Base-by-base conservation (phyloP, 225 moss, liverwort and hornwort species). In the Sphagnum tenellum region DNA sequence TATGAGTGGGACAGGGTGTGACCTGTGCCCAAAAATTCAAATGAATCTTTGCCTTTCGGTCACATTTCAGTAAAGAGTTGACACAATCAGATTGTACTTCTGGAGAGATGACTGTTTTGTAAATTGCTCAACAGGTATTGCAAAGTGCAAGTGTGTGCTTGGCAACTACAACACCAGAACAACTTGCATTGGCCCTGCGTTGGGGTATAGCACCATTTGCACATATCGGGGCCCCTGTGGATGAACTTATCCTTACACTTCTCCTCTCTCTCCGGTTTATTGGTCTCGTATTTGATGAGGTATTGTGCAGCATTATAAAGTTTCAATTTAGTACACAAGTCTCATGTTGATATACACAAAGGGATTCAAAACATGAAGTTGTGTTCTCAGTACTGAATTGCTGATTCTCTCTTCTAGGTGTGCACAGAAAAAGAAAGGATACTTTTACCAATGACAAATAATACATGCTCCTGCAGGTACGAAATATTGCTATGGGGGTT, bases 221-320 rank as follows among this genome's bases (percentile, higher is more conserved):
- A 8, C 75, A 76, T 44, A 56, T 87, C n/a, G 87, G 93, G 60
- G 88, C 78, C 53, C 90, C 98, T 48, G 98, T 93, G 55, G 93
- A 93, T 72, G 93, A 98, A 70, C 68, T 89, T 49, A 93, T 98
- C 58, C 86, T 93, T 48, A 98, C 93, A 55, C 84, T 94, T 5
- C 77, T 94, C 51, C 78, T 94, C 58, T 94, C 94, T 7, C 73
- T 94, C 47, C 86, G 94, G 48, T 98, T 98, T 58, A 74, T 98
- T 70, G 90, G 93, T 62, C 85, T 98, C 59, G 98, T 98, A 61
- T 98, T 98, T 80, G 93, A 93, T 68, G 93, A 98, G 89, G 98
- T 93, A 77, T 12, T 44, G 3, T 61, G 29, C 29, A 29, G 0
- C 29, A 1, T 29, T 29, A 29, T 29, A 29, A 29, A 29, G 29